Percentiles rank a stretch among this genome's conserved stretches.
Conservation (phyloP, 768 basidiomycete genomes). For the Tulasnella sp. region DNA sequence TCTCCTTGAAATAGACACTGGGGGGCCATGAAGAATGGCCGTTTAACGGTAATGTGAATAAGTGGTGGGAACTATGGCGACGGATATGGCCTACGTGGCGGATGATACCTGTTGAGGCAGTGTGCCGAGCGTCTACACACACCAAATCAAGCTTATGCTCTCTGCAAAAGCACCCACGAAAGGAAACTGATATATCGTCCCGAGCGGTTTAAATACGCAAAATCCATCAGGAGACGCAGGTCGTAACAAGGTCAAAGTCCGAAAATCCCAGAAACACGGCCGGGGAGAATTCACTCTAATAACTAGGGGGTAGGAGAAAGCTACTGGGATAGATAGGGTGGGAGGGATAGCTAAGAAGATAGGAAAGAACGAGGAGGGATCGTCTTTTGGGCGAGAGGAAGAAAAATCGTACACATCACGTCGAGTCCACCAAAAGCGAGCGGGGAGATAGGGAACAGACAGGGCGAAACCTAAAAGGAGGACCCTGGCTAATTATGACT, state of each 20-base stretch:
- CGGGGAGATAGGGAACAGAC: conserved; percentile 2
- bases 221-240: background rate
- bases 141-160: no score
- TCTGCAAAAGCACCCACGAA: background rate
- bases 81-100: no score
- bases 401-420: conserved; percentile 1
- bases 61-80: background rate
- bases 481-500: conserved; percentile 55
- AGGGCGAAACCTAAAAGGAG: background rate
- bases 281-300: background rate
- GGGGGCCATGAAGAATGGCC: background rate
- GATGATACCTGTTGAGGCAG: no score
- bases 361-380: background rate
- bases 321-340: background rate
- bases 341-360: background rate
- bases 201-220: conserved; percentile 11
- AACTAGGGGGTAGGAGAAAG: background rate
- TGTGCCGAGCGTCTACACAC: no score
- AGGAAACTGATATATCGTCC: background rate
- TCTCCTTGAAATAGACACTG: background rate
- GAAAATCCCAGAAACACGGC: background rate
- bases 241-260: conserved; percentile 6
- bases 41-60: background rate
- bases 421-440: conserved; percentile 7
- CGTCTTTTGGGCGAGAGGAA: conserved; percentile 14